A percentile compares a stretch with the other conserved stretches of the same genome.
Evolutionary conservation across 176 grass and related monocot species (phyloP).

Genomic region (Oryza meyeriana): DNA sequence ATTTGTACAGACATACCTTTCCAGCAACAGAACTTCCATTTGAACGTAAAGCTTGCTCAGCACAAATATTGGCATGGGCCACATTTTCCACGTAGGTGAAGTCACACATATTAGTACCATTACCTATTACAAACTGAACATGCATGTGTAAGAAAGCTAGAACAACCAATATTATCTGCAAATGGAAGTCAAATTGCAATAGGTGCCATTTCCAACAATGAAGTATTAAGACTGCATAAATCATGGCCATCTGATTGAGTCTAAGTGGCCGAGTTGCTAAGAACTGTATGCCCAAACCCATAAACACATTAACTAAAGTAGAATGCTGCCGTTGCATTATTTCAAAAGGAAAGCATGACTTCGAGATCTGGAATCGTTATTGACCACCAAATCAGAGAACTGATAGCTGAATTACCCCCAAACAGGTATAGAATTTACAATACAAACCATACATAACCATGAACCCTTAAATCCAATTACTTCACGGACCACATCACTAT

Average conservation of each 20-base stretch:
- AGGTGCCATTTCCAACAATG: background rate
- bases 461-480: background rate
- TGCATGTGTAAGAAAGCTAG: constrained; percentile 21
- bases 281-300: background rate
- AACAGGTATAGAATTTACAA: background rate
- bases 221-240: background rate
- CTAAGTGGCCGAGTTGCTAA: background rate
- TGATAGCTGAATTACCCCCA: background rate
- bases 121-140: constrained; percentile 73
- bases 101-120: constrained; percentile 58
- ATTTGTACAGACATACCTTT: constrained; percentile 50
- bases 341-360: constrained; percentile 5
- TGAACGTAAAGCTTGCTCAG: constrained; percentile 56
- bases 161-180: background rate
- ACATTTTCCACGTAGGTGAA: constrained; percentile 80
- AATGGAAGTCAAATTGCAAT: background rate
- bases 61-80: constrained; percentile 62
- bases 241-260: background rate
- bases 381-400: constrained; percentile 9
- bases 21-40: constrained; percentile 52
- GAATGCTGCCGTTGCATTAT: background rate
- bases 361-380: background rate
- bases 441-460: background rate
- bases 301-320: background rate
- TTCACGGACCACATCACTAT: background rate